phyloP scores from a whole-genome alignment of 2,329 filamentous ascomycete species.

The Elsinoe perseae region DNA sequence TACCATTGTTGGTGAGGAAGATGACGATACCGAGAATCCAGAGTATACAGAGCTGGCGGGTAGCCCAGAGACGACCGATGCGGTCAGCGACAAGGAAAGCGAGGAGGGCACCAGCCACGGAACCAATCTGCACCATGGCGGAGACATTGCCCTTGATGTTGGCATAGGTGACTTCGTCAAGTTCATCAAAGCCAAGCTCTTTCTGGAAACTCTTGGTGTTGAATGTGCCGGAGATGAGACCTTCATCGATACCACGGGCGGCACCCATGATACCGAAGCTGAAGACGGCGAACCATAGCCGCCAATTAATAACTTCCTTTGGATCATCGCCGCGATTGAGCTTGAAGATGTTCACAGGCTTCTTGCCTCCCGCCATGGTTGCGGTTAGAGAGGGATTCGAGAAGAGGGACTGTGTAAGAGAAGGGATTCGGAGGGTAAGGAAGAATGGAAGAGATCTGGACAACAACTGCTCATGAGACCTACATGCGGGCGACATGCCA shows the following conservation, averaged over 20 bases:
- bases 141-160: constrained; percentile 65
- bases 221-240: constrained; percentile 52
- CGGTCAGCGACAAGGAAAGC: constrained; percentile 44
- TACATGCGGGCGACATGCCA: not conserved
- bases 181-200: constrained; percentile 49
- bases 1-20: constrained; percentile 33
- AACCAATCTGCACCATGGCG: constrained; percentile 72
- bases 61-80: constrained; percentile 38
- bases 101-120: constrained; percentile 60
- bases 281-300: constrained; percentile 65
- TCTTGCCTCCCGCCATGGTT: constrained; percentile 20
- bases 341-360: constrained; percentile 25
- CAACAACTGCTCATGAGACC: not conserved
- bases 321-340: constrained; percentile 55
- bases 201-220: constrained; percentile 54
- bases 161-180: constrained; percentile 47
- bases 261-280: constrained; percentile 54
- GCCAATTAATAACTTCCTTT: constrained; percentile 64
- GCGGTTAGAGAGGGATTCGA: not conserved
- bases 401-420: not conserved
- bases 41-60: constrained; percentile 34
- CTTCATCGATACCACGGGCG: constrained; percentile 67
- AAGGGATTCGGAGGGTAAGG: not conserved
- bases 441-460: not conserved
- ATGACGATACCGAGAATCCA: constrained; percentile 37